Conservation (phyloP, 2,329 filamentous ascomycete genomes). For the Lecanoromycetidae sp. region DNA sequence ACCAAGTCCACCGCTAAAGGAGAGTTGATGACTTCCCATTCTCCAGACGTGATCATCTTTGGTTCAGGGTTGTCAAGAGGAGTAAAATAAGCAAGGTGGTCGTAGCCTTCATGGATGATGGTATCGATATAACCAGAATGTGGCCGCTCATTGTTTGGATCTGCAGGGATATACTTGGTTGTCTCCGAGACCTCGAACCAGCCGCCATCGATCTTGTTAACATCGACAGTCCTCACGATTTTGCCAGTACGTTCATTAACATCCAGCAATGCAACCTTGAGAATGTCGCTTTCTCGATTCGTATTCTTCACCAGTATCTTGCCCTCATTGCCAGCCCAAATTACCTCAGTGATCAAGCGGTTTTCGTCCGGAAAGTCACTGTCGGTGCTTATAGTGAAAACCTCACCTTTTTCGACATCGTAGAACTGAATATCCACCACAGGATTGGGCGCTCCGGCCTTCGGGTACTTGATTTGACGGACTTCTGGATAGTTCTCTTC, state of each 20-base stretch:
- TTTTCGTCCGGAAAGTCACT: constrained; percentile 70
- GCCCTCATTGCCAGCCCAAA: constrained; percentile 66
- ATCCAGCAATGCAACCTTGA: constrained; percentile 79
- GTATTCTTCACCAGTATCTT: constrained; percentile 83
- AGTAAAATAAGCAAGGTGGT: constrained; percentile 87
- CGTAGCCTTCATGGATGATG: constrained; percentile 70
- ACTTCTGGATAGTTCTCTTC: constrained; percentile 86
- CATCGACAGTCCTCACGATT: constrained; percentile 66
- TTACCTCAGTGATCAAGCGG: constrained; percentile 80
- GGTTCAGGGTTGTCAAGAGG: constrained; percentile 76
- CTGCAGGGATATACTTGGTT: constrained; percentile 75
- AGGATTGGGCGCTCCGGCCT: constrained; percentile 87
- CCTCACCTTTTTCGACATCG: constrained; percentile 62
- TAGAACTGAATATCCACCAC: constrained; percentile 81
- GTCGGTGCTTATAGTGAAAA: constrained; percentile 66
- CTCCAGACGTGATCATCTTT: constrained; percentile 70
- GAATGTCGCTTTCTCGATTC: constrained; percentile 84
- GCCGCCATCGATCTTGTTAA: constrained; percentile 77
- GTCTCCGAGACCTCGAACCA: constrained; percentile 93
- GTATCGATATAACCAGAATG: constrained; percentile 90
- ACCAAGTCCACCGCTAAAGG: constrained; percentile 74
- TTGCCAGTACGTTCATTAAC: constrained; percentile 60
- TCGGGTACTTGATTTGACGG: constrained; percentile 90
- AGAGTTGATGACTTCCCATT: constrained; percentile 83
- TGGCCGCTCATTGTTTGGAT: constrained; percentile 59